Conservation (phyloP, 1,139 yeast genomes). For the Debaryomycetaceae sp. region DNA sequence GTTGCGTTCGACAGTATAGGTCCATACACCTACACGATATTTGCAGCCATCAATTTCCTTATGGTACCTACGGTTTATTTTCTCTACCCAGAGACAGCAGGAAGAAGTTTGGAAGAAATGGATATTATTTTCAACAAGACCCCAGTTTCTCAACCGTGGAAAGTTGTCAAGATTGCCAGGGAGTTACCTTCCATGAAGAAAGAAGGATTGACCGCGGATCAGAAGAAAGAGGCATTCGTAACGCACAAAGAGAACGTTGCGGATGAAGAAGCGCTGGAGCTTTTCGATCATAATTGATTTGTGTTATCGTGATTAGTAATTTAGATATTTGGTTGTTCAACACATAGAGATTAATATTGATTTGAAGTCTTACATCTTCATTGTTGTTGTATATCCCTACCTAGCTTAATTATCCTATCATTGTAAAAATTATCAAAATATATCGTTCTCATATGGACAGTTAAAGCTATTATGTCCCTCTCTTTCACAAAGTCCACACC, state of each 20-base stretch:
- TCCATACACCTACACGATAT: constrained; percentile 14
- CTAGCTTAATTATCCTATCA: background rate
- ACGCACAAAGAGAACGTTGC: background rate
- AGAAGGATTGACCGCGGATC: background rate
- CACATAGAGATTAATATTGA: too few relatives aligned
- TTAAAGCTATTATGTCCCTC: constrained; percentile 83
- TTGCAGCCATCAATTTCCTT: constrained; percentile 12
- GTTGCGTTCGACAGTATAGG: constrained; percentile 28
- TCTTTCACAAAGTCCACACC: constrained; percentile 93
- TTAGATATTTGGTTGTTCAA: too few relatives aligned
- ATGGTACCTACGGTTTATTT: constrained; percentile 57
- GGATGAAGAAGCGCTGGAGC: background rate
- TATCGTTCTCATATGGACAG: constrained; percentile 79
- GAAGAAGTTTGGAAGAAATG: constrained; percentile 61
- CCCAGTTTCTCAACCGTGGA: constrained; percentile 35
- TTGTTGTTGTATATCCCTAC: too few relatives aligned
- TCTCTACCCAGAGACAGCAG: constrained; percentile 64
- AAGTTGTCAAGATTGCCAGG: constrained; percentile 34
- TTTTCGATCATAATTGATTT: background rate
- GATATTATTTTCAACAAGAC: constrained; percentile 54
- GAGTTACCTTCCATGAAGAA: constrained; percentile 22
- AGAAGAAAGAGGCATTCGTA: background rate
- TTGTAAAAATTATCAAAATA: constrained; percentile 23
- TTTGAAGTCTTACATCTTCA: too few relatives aligned
- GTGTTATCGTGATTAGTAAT: too few relatives aligned